A percentile compares a stretch with the other conserved stretches of the same genome.
These are phyloP conservation scores for Macadamia tetraphylla DNA, from an alignment of 164 flowering plant genomes.

Conservation along the genomic window DNA sequence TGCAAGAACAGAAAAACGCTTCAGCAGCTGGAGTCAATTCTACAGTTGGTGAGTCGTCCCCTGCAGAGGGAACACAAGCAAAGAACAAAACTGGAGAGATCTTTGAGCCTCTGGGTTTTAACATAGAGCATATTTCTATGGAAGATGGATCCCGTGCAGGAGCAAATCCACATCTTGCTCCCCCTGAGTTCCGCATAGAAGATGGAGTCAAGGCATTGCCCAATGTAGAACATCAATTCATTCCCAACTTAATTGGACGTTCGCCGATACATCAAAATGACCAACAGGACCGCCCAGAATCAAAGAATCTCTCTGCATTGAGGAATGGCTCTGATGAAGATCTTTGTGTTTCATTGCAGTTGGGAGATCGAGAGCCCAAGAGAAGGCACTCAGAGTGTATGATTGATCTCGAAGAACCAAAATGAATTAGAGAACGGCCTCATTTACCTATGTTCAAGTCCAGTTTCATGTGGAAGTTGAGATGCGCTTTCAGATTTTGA, in stretches of 20 bases:
- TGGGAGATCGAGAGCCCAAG: slow-evolving; percentile 79
- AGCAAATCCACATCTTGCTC: slow-evolving; percentile 24
- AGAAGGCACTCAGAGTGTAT: slow-evolving; percentile 37
- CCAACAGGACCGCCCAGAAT: slow-evolving; percentile 25
- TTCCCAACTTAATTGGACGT: slow-evolving; percentile 39
- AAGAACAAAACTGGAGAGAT: slow-evolving; percentile 48
- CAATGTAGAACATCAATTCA: slow-evolving; percentile 76
- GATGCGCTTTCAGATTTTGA: too few species aligned
- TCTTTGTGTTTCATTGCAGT: slow-evolving; percentile 57
- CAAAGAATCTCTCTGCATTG: slow-evolving; percentile 49
- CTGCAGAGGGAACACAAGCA: slow-evolving; percentile 34
- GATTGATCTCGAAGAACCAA: slow-evolving; percentile 23
- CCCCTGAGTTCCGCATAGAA: slow-evolving; percentile 29
- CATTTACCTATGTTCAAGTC: neutral
- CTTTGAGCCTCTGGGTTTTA: slow-evolving; percentile 55
- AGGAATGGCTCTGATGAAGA: slow-evolving; percentile 54
- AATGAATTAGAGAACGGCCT: neutral
- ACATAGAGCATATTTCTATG: slow-evolving; percentile 41
- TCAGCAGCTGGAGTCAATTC: slow-evolving; percentile 60
- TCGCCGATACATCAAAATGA: slow-evolving; percentile 36
- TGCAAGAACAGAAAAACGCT: slow-evolving; percentile 73
- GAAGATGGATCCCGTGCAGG: slow-evolving; percentile 39
- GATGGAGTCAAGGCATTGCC: slow-evolving; percentile 41
- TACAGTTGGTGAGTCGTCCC: slow-evolving; percentile 79
- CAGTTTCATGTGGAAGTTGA: too few species aligned